Evolutionary conservation across 2,329 filamentous ascomycete genomes (phyloP), one percentile per base, ranked within the genome.

Genomic region (Ceratocystiopsis brevicomis): DNA sequence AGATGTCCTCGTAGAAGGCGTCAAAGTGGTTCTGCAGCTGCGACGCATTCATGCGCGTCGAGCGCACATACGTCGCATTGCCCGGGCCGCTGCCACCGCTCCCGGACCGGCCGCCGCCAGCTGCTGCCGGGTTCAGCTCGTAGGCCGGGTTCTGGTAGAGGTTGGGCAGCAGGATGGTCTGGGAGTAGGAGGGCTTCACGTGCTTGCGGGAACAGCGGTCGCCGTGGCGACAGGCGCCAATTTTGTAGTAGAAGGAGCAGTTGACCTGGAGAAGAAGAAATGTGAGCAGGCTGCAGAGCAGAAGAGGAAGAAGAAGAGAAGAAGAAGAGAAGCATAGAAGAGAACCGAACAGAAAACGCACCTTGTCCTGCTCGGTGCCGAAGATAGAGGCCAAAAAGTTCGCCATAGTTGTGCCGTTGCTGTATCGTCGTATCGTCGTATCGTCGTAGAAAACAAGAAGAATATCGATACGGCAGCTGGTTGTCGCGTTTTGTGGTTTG

Each of bases 181-280:
- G 90, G 50, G 76, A 82, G 74, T 98, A 98, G 18, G 86, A 94
- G 1, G 90, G 90, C 68, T 98, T 98, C 69, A 98, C 90, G 65
- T 98, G 90, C 65, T 98, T 98, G 55, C 90, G 80, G 49, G 83
- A 92, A 73, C 90, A 98, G 57, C 90, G 84, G 66, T 98, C 90
- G 59, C 90, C 90, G 71, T 98, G 90, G 49, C 90, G 81, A 70
- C 90, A 98, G 44, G 90, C 90, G 60, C 90, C 90, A 63, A 98
- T 98, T 70, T 98, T 98, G 81, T 95, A 87, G 77, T 98, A 98
- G 76, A 98, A 98, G 45, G 82, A 90, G 75, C 90, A 95, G 74
- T 96, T 95, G 69, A 95, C 87, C 54, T 56, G 55, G 54, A 43
- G 37, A 33, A 34, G 25, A 37, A 37, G 38, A 9, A 10, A 14